Percentiles rank a stretch among this genome's conserved stretches.
Conservation (phyloP, 495 filamentous ascomycete genomes). For the Xylaria scruposa region DNA sequence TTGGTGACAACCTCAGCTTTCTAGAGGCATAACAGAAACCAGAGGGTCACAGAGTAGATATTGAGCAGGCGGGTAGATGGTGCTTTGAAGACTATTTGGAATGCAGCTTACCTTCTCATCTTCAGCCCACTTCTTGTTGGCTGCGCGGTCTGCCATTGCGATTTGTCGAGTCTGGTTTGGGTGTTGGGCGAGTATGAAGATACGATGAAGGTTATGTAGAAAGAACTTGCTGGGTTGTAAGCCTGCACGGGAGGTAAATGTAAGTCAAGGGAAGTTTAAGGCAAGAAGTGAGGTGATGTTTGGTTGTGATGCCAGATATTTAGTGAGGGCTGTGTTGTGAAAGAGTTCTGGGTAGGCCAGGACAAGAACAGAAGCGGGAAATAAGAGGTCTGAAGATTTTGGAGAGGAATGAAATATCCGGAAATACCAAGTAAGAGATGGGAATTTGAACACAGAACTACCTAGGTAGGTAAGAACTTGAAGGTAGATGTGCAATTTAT, state of each 20-base stretch:
- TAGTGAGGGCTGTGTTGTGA: no score
- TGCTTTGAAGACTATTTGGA: neutral
- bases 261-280: neutral
- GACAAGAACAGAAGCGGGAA: neutral
- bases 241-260: neutral
- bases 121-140: conserved; percentile 40
- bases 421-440: neutral
- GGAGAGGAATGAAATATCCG: neutral
- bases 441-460: neutral
- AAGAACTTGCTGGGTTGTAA: neutral
- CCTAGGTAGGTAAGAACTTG: neutral
- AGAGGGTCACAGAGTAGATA: neutral
- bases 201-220: neutral
- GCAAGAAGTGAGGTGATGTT: neutral
- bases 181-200: neutral
- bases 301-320: neutral
- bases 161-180: neutral
- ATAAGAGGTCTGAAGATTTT: neutral
- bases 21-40: neutral
- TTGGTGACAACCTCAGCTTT: neutral
- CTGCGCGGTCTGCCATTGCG: neutral
- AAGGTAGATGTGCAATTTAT: no score
- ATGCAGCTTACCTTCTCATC: conserved; percentile 44
- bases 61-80: neutral
- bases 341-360: neutral